Evolutionary conservation across 257 asterid species (phyloP).

Genomic region (Solanum clarkiae): DNA sequence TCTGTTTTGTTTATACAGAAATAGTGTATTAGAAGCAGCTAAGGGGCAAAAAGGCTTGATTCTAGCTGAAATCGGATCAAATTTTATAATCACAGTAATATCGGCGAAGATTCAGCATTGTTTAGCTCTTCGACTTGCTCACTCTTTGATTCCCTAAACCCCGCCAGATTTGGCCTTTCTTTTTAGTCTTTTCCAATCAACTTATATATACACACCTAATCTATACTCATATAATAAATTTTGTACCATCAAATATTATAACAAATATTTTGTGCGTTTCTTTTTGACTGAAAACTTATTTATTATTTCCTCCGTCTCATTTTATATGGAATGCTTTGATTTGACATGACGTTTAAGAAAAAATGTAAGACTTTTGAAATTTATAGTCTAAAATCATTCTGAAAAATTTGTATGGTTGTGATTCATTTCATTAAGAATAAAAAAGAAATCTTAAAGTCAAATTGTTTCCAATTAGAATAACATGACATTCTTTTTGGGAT

Average conservation of each 20-base stretch:
- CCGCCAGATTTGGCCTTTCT: slow-evolving; percentile 43
- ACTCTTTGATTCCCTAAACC: slow-evolving; percentile 30
- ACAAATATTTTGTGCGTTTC: too few species aligned
- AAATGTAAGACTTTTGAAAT: too few species aligned
- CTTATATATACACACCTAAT: background rate
- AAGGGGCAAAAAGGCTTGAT: slow-evolving; percentile 14
- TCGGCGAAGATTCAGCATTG: slow-evolving; percentile 81
- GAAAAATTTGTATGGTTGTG: too few species aligned
- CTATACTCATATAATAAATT: background rate
- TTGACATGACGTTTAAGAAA: too few species aligned
- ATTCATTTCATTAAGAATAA: too few species aligned
- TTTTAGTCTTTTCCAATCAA: background rate
- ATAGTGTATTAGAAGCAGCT: background rate
- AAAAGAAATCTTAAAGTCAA: too few species aligned
- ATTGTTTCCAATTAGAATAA: too few species aligned
- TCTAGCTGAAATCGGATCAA: slow-evolving; percentile 31
- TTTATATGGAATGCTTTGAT: too few species aligned
- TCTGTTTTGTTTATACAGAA: background rate
- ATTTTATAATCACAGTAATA: background rate
- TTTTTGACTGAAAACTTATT: background rate
- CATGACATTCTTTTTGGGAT: too few species aligned
- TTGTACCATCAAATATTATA: background rate
- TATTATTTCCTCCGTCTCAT: background rate
- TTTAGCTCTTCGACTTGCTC: slow-evolving; percentile 69
- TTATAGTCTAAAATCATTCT: too few species aligned